Evolutionary conservation across 306 rosid species (phyloP), one percentile per base, ranked within the genome.

Genomic region (Carpinus fangiana): DNA sequence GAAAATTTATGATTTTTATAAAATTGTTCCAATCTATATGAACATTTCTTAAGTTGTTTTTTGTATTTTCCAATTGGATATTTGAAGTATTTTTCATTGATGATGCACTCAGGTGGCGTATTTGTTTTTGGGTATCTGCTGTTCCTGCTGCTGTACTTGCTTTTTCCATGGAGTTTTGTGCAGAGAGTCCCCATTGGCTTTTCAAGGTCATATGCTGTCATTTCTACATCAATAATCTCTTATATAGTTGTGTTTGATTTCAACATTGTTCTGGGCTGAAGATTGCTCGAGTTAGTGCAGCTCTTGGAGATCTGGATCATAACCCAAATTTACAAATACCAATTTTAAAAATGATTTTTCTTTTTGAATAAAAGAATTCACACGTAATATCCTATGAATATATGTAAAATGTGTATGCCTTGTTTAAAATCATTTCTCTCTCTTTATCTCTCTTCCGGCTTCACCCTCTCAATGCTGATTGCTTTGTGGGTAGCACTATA

Each of bases 131-230:
- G 98, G 82, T 88, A 56, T 88, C 98, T 74, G 52, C 78, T 78
- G 61, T 90, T 79, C 94, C 97, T 76, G 90, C 94, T 73, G 75
- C 80, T 16, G 20, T 76, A 23, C 94, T 93, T 79, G 90, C 96
- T 79, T 28, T 89, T 73, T 86, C 80, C 84, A 93, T 93, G 96
- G 94, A 93, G 88, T 86, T 86, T 81, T 88, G 90, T 83, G 94
- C 96, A 72, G 97, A 93, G 89, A 86, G 91, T 85, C 97, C 97
- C 59, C 79, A 90, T 73, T 93, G 97, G 96, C 96, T 88, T 84
- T 89, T 89, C 87, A 93, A 93, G 96, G 97, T 90, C 75, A 82
- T 71, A 17, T 31, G 51, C 75, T 82, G n/a, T 73, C 77, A 65
- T 38, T 21, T 72, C 72, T 73, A 70, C 79, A 70, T 84, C 57